Conservation (phyloP, 2,329 filamentous ascomycete genomes). For the Fusarium sp. region DNA sequence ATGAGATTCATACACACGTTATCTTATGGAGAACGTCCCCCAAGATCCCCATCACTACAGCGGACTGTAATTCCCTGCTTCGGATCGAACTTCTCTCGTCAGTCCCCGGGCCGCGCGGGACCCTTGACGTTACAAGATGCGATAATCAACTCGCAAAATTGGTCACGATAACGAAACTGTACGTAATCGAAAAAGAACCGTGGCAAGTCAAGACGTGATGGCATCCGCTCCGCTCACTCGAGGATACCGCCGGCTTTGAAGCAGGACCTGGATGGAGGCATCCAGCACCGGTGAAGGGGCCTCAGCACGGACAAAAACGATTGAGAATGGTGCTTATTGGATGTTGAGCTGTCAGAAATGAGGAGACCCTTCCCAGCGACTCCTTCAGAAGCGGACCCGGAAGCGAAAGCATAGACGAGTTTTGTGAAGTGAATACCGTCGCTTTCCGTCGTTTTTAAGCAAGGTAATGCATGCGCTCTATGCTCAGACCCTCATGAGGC, state of each 20-base stretch:
- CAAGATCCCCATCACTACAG: not conserved
- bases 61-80: not conserved
- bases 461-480: constrained; percentile 31
- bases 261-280: constrained; percentile 11
- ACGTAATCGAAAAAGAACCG: constrained; percentile 22
- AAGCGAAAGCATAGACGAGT: constrained; percentile 32
- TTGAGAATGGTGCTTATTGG: constrained; percentile 33
- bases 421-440: constrained; percentile 42
- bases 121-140: not conserved
- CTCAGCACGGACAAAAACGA: constrained; percentile 8
- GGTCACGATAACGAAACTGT: constrained; percentile 6
- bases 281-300: constrained; percentile 12
- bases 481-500: constrained; percentile 21
- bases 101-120: not conserved
- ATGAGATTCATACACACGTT: not conserved
- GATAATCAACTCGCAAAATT: not conserved
- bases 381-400: constrained; percentile 40
- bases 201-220: not conserved
- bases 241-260: constrained; percentile 39
- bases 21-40: not conserved
- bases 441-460: constrained; percentile 33
- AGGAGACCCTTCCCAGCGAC: constrained; percentile 43
- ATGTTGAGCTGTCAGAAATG: constrained; percentile 21
- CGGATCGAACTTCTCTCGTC: constrained; percentile 2
- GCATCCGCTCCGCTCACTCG: not conserved